Base-by-base conservation (phyloP, 2,329 filamentous ascomycete species). In the Colletotrichum endophyticum region DNA sequence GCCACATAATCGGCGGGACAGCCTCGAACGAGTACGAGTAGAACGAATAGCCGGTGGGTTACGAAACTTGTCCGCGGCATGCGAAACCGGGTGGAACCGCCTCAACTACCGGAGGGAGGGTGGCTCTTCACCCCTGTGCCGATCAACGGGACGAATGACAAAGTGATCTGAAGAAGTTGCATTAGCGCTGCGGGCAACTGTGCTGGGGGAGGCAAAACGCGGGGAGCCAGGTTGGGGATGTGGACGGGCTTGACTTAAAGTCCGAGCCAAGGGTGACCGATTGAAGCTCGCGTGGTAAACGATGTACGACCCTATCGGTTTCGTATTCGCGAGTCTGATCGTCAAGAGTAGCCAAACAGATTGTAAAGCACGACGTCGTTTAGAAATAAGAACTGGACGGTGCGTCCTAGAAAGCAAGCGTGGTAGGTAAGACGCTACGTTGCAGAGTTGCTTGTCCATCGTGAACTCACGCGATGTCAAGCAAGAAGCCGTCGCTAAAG, bases 11-110 rank as follows among this genome's bases (percentile, higher is more conserved):
- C 34, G 6, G 44, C 19, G 4, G 57, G 27, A 13, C n/a, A 44
- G 39, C 49, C 66, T 53, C 34, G 8, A 39, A 63, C 36, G 32
- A 39, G 27, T 49, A 49, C 44, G 36, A 68, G 62, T 27, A 44
- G 13, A n/a, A 9, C 30, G 25, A 75, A 34, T 19, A n/a, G 15
- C 27, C 57, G 34, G n/a, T 30, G 30, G 44, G 67, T 32, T 39
- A 30, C 68, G 63, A 66, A 73, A 69, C 44, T 53, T 27, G 13
- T 7, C 64, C 57, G 44, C 67, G 67, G 72, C 36, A 56, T 62
- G 25, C 72, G 66, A 70, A 73, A 73, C 66, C 39, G 59, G 64
- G 39, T 64, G 72, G 64, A 53, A 73, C 57, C 70, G 27, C 70
- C 9, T 53, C 57, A 61, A 39, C 66, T 59, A 56, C 30, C 64